These are phyloP conservation scores for Hypericum androsaemum DNA, from an alignment of 345 rosid species.

Conservation along the genomic window DNA sequence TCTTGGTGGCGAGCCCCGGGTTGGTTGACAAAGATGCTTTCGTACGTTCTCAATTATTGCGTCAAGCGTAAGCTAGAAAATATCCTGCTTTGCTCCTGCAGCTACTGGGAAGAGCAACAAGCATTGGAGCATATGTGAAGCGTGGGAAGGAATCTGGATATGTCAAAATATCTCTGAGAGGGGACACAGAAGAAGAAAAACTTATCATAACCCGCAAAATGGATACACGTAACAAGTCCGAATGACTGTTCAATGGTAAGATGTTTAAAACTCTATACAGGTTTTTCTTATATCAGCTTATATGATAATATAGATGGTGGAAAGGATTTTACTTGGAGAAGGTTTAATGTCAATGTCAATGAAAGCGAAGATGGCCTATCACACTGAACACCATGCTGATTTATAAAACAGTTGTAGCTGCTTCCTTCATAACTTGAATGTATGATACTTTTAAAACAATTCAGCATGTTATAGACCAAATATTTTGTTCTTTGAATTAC, in stretches of 20 bases:
- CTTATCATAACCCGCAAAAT: slow-evolving; percentile 57
- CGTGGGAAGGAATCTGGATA: slow-evolving; percentile 74
- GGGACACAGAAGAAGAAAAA: slow-evolving; percentile 42
- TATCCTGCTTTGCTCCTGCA: slow-evolving; percentile 17
- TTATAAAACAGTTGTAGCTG: too few species aligned
- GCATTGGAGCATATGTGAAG: slow-evolving; percentile 83
- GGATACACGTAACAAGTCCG: slow-evolving; percentile 72
- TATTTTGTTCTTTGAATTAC: too few species aligned
- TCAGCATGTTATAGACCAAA: too few species aligned
- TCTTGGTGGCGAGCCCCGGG: slow-evolving; percentile 92
- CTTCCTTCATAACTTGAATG: too few species aligned
- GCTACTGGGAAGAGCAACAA: slow-evolving; percentile 89
- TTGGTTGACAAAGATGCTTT: slow-evolving; percentile 21
- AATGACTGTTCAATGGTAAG: slow-evolving; percentile 80
- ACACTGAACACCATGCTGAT: too few species aligned
- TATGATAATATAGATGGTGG: too few species aligned
- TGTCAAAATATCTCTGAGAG: slow-evolving; percentile 67
- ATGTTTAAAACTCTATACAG: slow-evolving; percentile 7
- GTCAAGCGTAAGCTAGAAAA: background rate
- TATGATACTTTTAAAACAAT: too few species aligned
- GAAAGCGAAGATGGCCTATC: too few species aligned
- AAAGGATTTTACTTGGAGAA: too few species aligned
- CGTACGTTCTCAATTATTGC: slow-evolving; percentile 3
- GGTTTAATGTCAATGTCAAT: too few species aligned
- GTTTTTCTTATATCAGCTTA: background rate